Evolutionary conservation across 192 early-diverging fungal species (phyloP).

Genomic region (Phlyctochytrium arcticum): DNA sequence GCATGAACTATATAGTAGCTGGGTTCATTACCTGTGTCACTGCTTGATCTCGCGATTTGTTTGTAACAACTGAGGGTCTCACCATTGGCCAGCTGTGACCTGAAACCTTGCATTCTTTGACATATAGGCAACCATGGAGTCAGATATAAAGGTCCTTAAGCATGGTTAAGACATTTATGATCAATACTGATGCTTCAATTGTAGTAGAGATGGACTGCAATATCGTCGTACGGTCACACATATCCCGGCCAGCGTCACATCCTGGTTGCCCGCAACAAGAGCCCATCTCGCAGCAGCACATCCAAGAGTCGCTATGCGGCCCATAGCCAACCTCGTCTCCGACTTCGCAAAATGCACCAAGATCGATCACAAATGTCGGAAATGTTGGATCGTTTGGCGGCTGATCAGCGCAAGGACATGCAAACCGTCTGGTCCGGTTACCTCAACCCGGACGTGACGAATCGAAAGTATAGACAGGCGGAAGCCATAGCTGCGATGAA

Average conservation of each 20-base stretch:
- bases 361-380: constrained; percentile 4
- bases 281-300: not conserved
- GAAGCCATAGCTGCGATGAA: not conserved
- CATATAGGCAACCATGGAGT: no score
- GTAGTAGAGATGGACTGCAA: not conserved
- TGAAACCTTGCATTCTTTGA: no score
- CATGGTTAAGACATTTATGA: no score
- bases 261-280: not conserved
- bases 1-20: no score
- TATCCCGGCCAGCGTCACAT: constrained; percentile 17
- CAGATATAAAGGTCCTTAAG: no score
- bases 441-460: constrained; percentile 34
- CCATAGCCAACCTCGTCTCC: not conserved
- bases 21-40: no score
- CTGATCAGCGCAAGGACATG: constrained; percentile 22
- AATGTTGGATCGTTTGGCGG: constrained; percentile 4
- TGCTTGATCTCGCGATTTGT: no score
- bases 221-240: not conserved
- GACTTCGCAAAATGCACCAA: not conserved
- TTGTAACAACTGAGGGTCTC: no score
- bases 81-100: no score
- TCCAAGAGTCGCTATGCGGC: not conserved
- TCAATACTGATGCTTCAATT: no score
- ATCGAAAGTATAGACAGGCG: constrained; percentile 17
- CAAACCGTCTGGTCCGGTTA: constrained; percentile 30